phyloP scores from a whole-genome alignment of 805 yeast genomes.

The Suhomyces canberraensis region DNA sequence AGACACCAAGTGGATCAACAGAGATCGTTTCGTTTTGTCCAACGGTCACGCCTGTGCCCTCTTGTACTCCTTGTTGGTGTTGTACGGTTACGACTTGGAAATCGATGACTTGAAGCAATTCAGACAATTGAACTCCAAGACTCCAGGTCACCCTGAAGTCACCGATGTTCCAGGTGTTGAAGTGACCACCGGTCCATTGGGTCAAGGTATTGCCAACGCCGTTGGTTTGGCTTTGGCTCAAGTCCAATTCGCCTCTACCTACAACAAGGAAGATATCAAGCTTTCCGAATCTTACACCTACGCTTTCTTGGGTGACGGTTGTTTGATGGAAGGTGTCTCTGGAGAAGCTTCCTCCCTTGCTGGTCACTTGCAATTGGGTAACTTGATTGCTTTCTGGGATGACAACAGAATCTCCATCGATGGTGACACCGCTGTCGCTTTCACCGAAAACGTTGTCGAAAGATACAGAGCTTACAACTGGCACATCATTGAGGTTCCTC shows the following conservation, averaged over 20 bases:
- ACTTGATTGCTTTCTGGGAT: conserved; percentile 93
- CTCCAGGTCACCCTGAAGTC: conserved; percentile 97
- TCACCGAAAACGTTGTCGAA: conserved; percentile 85
- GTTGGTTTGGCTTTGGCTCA: conserved; percentile 97
- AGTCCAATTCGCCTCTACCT: conserved; percentile 85
- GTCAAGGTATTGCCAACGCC: conserved; percentile 96
- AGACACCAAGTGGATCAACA: conserved; percentile 88
- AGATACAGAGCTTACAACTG: conserved; percentile 93
- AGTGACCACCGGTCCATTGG: conserved; percentile 98
- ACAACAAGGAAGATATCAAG: conserved; percentile 80
- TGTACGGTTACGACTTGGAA: conserved; percentile 77
- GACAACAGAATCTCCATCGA: conserved; percentile 96
- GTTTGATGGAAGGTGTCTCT: conserved; percentile 97
- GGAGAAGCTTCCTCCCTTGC: conserved; percentile 93
- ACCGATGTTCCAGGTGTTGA: conserved; percentile 85
- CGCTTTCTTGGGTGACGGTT: conserved; percentile 91
- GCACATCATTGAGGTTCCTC: conserved; percentile 73
- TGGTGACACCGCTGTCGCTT: conserved; percentile 84
- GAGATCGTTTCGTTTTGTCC: conserved; percentile 92
- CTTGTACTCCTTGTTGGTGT: conserved; percentile 78
- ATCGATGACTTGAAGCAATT: conserved; percentile 86
- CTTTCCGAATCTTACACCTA: conserved; percentile 76
- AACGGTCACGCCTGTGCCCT: conserved; percentile 97
- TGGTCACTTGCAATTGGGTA: conserved; percentile 91
- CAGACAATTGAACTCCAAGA: conserved; percentile 85